phyloP scores from a whole-genome alignment of 2,329 filamentous ascomycete genomes.

The Penicillium sp. region DNA sequence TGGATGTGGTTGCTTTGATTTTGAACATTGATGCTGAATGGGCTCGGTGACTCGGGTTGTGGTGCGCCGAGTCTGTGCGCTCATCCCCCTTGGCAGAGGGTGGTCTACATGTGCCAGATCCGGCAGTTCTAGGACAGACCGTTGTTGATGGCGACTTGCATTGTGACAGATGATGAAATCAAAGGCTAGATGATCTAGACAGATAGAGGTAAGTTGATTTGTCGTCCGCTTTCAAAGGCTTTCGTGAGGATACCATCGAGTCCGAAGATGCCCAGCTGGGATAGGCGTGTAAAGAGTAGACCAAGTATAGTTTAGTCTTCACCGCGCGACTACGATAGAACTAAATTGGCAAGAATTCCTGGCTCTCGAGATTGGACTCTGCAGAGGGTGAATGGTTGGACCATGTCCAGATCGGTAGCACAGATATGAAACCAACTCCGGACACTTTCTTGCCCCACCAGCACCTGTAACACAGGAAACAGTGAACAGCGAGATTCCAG shows the following conservation, averaged over 20 bases:
- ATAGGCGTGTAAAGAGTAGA: not conserved
- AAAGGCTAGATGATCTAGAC: not conserved
- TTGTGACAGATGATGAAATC: not conserved
- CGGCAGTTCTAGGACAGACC: not conserved
- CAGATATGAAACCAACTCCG: too few species aligned
- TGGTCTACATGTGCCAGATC: not conserved
- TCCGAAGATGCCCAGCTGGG: not conserved
- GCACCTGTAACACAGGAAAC: too few species aligned
- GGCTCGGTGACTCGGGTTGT: not conserved
- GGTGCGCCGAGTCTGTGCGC: too few species aligned
- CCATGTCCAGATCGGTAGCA: too few species aligned
- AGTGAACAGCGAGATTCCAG: too few species aligned
- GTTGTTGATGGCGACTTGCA: not conserved
- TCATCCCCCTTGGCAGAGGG: not conserved
- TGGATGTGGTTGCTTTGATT: too few species aligned
- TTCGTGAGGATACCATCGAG: not conserved
- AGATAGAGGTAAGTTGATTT: not conserved
- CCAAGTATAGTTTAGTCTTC: not conserved
- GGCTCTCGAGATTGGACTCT: not conserved
- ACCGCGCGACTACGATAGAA: not conserved
- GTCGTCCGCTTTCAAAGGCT: not conserved
- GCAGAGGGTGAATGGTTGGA: too few species aligned
- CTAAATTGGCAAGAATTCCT: not conserved
- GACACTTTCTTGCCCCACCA: too few species aligned
- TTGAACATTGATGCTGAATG: not conserved